Conservation (phyloP, 2,329 filamentous ascomycete genomes). For the Verticillium zaregamsianum region DNA sequence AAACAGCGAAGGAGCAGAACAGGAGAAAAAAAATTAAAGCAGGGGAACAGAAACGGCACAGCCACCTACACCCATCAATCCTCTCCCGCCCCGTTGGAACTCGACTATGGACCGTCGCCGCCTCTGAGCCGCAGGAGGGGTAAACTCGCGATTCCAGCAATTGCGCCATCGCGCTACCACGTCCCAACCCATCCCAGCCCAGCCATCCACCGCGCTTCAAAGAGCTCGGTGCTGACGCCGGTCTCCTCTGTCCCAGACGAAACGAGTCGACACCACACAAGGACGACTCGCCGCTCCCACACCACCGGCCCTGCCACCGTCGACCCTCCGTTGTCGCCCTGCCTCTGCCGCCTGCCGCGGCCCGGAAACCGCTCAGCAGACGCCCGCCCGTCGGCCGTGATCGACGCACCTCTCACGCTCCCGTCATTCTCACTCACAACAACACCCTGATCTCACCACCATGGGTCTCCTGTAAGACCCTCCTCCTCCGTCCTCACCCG, state of each 20-base stretch:
- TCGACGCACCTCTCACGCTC: not conserved
- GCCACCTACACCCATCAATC: not conserved
- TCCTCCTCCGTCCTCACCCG: not conserved
- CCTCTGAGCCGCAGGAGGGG: not conserved
- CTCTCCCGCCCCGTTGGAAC: not conserved
- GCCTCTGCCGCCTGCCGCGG: not conserved
- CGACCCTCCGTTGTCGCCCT: not conserved
- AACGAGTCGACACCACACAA: no score
- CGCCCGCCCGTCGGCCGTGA: not conserved
- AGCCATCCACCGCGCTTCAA: no score
- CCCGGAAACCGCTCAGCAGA: not conserved
- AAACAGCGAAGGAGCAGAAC: not conserved
- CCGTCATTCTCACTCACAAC: not conserved
- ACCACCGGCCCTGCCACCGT: not conserved
- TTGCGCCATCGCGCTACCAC: not conserved
- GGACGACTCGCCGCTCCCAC: not conserved
- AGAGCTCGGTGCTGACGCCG: no score
- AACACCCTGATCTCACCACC: not conserved
- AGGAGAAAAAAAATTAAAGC: no score
- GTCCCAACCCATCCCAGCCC: not conserved
- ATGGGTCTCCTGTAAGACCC: constrained; percentile 2
- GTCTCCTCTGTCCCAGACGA: no score
- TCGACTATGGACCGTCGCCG: not conserved
- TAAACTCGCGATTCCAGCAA: not conserved
- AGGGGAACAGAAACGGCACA: no score